Base-by-base conservation (phyloP, 139 green algal species). In the Diplosphaera chodatii region DNA sequence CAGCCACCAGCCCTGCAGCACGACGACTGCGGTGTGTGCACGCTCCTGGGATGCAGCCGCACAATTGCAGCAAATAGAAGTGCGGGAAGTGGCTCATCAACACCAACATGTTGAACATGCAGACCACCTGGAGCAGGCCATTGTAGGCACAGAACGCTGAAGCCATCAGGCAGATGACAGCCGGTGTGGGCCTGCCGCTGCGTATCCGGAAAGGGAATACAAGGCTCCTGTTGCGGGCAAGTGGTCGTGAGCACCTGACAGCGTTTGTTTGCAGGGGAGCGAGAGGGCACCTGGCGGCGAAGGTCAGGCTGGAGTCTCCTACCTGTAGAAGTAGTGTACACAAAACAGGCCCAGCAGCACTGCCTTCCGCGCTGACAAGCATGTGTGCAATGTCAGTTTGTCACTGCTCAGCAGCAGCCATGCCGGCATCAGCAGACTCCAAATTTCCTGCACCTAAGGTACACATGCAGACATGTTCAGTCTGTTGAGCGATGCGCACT, bases 101-200 rank as follows among this genome's bases (percentile, higher is more conserved):
- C 1, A 15, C 1, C 5, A 25, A 63, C 55, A 64, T 23, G 6
- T 28, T 8, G 22, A n/a, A n/a, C n/a, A n/a, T n/a, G n/a, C n/a
- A 18, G 15, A 64, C n/a, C 55, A 78, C 84, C 87, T 92, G 89
- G 69, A 93, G 55, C 59, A 83, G 89, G 13, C 87, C 89, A 66
- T 94, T 94, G 74, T 82, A 91, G 3, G 82, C 20, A 66, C 86
- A 92, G 74, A 93, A 94, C 4, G 74, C 21, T 0, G 80, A 32
- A 16, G 83, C 82, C 73, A 89, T 80, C 23, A 84, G 40, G 77
- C 76, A 86, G 8, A 94, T 79, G n/a, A 29, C 66, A 4, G 90
- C 32, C 0, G 87, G 86, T 16, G 84, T 91, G 15, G 74, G 71
- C 69, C 89, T 91, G 32, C 79, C 73, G 23, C 77, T 76, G 1